A percentile compares a stretch with the other conserved stretches of the same genome.
Evolutionary conservation across 2,329 filamentous ascomycete genomes (phyloP).

Genomic region (Fusarium haematococcum): DNA sequence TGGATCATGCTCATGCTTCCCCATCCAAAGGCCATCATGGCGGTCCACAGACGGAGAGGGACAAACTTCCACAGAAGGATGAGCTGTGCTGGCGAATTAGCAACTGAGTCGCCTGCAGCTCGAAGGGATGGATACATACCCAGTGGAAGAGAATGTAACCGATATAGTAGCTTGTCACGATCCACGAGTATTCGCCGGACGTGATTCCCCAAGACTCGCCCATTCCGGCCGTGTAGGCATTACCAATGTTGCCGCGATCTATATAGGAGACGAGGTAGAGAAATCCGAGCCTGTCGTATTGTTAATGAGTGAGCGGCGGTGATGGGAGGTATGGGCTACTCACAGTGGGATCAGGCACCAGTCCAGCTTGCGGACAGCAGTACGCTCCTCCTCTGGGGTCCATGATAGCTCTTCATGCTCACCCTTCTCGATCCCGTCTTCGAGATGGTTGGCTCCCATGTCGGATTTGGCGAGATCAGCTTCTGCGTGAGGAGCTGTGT

Average conservation of each 20-base stretch:
- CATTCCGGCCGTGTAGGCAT: constrained; percentile 17
- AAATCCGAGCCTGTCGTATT: not conserved
- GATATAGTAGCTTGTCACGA: not conserved
- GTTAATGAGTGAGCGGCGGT: not conserved
- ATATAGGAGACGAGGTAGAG: constrained; percentile 19
- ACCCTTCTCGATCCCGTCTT: not conserved
- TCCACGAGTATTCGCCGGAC: not conserved
- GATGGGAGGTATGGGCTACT: not conserved
- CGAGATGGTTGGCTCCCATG: not conserved
- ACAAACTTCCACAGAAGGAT: constrained; percentile 34
- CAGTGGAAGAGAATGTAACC: not conserved
- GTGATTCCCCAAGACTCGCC: constrained; percentile 10
- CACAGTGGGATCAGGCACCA: not conserved
- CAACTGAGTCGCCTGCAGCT: not conserved
- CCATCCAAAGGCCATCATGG: constrained; percentile 19
- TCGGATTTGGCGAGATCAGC: not conserved
- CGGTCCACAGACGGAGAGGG: constrained; percentile 31
- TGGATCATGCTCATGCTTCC: constrained; percentile 17
- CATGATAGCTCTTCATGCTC: not conserved
- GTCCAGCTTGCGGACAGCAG: not conserved
- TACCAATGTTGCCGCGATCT: constrained; percentile 18
- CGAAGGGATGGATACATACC: not conserved
- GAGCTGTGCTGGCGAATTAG: constrained; percentile 1
- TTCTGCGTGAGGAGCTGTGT: not conserved
- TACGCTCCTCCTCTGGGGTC: not conserved